Percentiles rank a stretch among this genome's conserved stretches.
These are phyloP conservation scores for Pseudogymnoascus sp. DNA, from an alignment of 2,329 filamentous ascomycete genomes.

Conservation along the genomic window DNA sequence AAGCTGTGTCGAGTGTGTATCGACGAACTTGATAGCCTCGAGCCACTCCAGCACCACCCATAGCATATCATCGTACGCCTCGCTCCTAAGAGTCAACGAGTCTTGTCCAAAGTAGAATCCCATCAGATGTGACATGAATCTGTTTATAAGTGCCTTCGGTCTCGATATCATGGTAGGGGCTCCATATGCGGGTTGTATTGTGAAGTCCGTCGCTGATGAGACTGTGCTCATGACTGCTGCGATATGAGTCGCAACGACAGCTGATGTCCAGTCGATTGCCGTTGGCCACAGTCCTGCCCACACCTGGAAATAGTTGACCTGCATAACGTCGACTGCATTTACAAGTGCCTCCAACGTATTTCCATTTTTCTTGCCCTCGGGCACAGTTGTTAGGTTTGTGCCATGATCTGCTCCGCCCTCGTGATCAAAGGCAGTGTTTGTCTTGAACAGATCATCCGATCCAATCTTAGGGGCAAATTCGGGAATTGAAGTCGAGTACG, in stretches of 20 bases:
- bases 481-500: background rate
- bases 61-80: constrained; percentile 90
- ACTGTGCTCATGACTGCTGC: constrained; percentile 66
- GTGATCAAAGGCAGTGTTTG: background rate
- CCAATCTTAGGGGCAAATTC: background rate
- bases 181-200: constrained; percentile 15
- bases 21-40: constrained; percentile 69
- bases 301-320: constrained; percentile 67
- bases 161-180: constrained; percentile 30
- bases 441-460: background rate
- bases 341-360: constrained; percentile 30
- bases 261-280: constrained; percentile 89
- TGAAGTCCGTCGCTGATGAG: constrained; percentile 48
- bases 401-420: background rate
- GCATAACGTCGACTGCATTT: constrained; percentile 64
- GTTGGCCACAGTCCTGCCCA: constrained; percentile 77
- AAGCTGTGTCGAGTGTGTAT: constrained; percentile 56
- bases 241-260: constrained; percentile 73
- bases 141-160: constrained; percentile 73
- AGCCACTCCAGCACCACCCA: constrained; percentile 94
- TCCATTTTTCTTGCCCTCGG: constrained; percentile 5
- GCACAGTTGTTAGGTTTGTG: constrained; percentile 1
- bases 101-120: constrained; percentile 89
- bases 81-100: constrained; percentile 60
- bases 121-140: constrained; percentile 68